Percentiles rank a stretch among this genome's conserved stretches.
These are phyloP conservation scores for Ceratocystis variospora DNA, from an alignment of 2,329 filamentous ascomycete species.

Conservation along the genomic window DNA sequence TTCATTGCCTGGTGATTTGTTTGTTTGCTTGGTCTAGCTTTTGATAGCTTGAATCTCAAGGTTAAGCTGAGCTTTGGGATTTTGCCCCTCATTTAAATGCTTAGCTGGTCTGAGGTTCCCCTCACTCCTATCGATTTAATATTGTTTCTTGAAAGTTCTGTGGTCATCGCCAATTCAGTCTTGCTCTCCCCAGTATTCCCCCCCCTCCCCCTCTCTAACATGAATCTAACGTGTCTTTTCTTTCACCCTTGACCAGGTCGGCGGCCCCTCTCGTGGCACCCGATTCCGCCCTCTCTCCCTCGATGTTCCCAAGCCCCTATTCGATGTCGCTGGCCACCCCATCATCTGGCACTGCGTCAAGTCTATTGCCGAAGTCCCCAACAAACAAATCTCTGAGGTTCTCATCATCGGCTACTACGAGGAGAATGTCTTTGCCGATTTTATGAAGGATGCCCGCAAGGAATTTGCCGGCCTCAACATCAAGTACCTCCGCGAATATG, in stretches of 20 bases:
- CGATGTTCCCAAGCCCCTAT: conserved; percentile 95
- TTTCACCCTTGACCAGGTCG: conserved; percentile 47
- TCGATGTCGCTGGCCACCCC: conserved; percentile 94
- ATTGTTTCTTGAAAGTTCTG: background rate
- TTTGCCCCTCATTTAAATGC: conserved; percentile 5
- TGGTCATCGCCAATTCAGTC: background rate
- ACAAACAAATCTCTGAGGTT: conserved; percentile 71
- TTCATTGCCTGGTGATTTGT: background rate
- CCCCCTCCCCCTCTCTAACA: conserved; percentile 12
- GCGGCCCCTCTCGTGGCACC: conserved; percentile 87
- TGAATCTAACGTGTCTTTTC: conserved; percentile 24
- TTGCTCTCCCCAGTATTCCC: background rate
- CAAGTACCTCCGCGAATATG: conserved; percentile 94
- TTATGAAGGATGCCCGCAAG: conserved; percentile 79
- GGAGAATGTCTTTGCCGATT: conserved; percentile 90
- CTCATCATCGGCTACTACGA: conserved; percentile 99
- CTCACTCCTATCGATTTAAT: background rate
- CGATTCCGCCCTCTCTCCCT: conserved; percentile 89
- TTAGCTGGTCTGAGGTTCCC: background rate
- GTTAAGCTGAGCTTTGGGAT: background rate
- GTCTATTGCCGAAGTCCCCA: conserved; percentile 77
- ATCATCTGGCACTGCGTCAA: conserved; percentile 97
- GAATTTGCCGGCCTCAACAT: conserved; percentile 81
- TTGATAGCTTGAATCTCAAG: background rate
- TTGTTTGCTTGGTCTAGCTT: background rate